Evolutionary conservation across 2,329 filamentous ascomycete species (phyloP), one percentile per base, ranked within the genome.

Genomic region (Shiraia bambusicola): DNA sequence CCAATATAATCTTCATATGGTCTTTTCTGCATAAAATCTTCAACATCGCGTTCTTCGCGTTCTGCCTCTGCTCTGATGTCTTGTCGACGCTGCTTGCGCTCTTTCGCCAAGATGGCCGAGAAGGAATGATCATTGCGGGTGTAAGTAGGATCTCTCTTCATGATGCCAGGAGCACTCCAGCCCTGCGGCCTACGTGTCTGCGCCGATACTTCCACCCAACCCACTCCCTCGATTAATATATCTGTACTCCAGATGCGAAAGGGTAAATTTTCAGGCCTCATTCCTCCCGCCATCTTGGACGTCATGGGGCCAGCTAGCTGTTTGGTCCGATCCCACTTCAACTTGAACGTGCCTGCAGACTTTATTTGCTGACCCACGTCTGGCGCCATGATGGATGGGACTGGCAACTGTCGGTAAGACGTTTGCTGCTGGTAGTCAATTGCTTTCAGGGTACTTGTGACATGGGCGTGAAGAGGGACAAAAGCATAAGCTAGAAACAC

Each of bases 191-290:
- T 61, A 1, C 92, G 81, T 8, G 94, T 81, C 69, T 98, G 92
- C 3, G 84, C 84, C 1, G 83, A 84, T 28, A 98, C 69, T 69
- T 98, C 93, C 2, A 98, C 79, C 87, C 94, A 98, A 6, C 93
- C 93, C 17, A 90, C 85, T 2, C 93, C 90, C 66, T 97, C 92
- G 35, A 98, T 83, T 11, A 98, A 73, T 16, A 98, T 82, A 62
- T 98, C 94, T 0, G 85, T 79, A 7, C 86, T 82, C 46, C 93
- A 77, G 2, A 97, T 82, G 11, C 81, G 79, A 68, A 91, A 98
- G 0, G 90, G 88, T 4, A 97, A 73, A 12, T 76, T 72, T 2
- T 88, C 82, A 0, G 86, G 77, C 41, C 80, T 82, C 32, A 84
- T 73, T 28, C 78, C 82, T 31, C 78, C 78, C 2, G 81, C 86